Base-by-base conservation (phyloP, 2,329 filamentous ascomycete species). In the Claviceps paspali region DNA sequence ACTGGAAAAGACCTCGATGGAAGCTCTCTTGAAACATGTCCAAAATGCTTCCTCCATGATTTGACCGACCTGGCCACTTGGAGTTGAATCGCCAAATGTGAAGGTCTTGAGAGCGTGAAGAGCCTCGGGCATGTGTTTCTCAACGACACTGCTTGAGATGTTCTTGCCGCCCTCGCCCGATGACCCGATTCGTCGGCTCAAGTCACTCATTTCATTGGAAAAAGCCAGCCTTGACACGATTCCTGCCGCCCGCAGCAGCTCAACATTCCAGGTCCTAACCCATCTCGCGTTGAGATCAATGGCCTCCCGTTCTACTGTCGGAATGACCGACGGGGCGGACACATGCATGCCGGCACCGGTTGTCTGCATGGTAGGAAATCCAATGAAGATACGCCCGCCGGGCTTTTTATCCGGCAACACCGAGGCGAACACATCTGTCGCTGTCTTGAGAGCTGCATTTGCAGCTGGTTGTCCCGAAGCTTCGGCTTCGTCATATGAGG, bases 231-330 rank as follows among this genome's bases (percentile, higher is more conserved):
- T 76, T 42, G 85, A 82, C 45, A 93, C 79, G 46, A 98, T 86
- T 29, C 91, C 91, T 14, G 88, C 84, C 22, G 87, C 82, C 30
- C 88, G 76, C 28, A 98, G 67, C 67, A 98, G 83, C 54, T 96
- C 91, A 17, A 84, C 69, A 50, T 98, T 98, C 92, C 91, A 98
- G 12, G 79, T 85, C 43, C 86, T 79, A 12, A 98, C 88, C 67
- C 86, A 94, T 39, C 87, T 76, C 12, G 91, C 92, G 54, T 98
- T 96, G 44, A 98, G 67, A 56, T 98, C 91, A 40, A 98, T 94
- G 38, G 85, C 91, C 54, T 98, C 91, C 52, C 91, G 77, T 58
- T 98, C 91, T 2, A 98, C 92, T 0, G 91, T 98, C 0, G 91
- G 91, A 40, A 98, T 98, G 11, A 98, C 79, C 0, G 88, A 95